phyloP scores from a whole-genome alignment of 2,329 filamentous ascomycete genomes.

The Fusarium caatingaense region DNA sequence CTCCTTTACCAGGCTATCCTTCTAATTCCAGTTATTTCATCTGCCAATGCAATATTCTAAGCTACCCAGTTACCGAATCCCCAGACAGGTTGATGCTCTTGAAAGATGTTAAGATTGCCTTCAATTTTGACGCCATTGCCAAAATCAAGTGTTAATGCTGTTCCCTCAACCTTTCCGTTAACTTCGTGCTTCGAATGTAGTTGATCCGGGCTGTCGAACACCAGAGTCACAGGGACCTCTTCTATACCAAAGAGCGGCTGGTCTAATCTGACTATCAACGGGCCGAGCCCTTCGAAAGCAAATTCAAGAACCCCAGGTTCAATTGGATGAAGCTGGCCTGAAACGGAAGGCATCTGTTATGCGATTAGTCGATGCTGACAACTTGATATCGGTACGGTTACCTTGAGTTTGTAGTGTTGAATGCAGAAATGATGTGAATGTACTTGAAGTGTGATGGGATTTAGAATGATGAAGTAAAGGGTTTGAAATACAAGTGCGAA shows the following conservation, averaged over 20 bases:
- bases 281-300: fast-evolving
- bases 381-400: neutral
- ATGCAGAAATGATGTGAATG: neutral
- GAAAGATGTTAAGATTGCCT: fast-evolving
- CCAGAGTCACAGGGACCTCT: neutral
- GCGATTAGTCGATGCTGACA: neutral
- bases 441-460: too few species aligned
- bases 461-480: neutral
- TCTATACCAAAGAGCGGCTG: fast-evolving
- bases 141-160: fast-evolving
- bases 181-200: neutral
- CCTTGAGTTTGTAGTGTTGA: neutral
- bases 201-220: neutral
- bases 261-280: fast-evolving
- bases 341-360: neutral
- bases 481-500: too few species aligned
- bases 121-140: neutral
- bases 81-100: fast-evolving
- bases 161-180: neutral
- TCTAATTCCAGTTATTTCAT: too few species aligned
- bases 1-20: too few species aligned
- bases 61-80: neutral
- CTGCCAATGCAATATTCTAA: neutral
- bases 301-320: neutral
- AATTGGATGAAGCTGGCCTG: neutral